Evolutionary conservation across 371 early-diverging fungal genomes (phyloP), one percentile per base, ranked within the genome.

Genomic region (Blakeslea trispora): DNA sequence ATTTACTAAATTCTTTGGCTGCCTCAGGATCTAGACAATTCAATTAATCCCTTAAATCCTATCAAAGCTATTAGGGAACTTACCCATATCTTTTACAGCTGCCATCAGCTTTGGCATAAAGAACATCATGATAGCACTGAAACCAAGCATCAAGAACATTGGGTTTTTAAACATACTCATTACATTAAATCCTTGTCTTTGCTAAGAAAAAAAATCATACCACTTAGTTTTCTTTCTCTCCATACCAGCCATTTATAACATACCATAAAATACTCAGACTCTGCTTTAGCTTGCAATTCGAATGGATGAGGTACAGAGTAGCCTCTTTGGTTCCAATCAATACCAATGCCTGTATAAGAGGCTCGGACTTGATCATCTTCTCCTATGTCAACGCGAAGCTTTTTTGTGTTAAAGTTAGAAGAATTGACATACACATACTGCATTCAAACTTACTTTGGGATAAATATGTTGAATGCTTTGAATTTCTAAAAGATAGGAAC

Each of bases 71-170:
- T 5, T 28, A 3, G 28, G 7, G 28, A 28, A 48, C 63, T 50
- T 69, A 76, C 77, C 71, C 66, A 77, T 65, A 21, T 72, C 47
- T 40, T 66, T 37, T 11, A 61, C 32, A 7, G 34, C 55, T 13
- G 67, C 63, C 68, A 80, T 66, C 69, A 80, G 69, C 46, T 68
- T 80, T 34, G 80, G 80, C 69, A 80, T 58, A 50, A 70, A 71
- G 41, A 80, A 54, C 59, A 80, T 60, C 72, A 75, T 73, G 31
- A 77, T 21, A 11, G 49, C 77, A 57, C 75, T 74, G 32, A 75
- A 45, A 11, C 75, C 80, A 48, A 77, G 48, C 77, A 80, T 76
- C 23, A 80, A 50, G 50, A 80, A 69, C 80, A 80, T 80, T 5
- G 77, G 77, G 46, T 80, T 80, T 52, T 72, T 72, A 50, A 80